phyloP scores from a whole-genome alignment of 306 rosid species.

The Mimosa bimucronata region DNA sequence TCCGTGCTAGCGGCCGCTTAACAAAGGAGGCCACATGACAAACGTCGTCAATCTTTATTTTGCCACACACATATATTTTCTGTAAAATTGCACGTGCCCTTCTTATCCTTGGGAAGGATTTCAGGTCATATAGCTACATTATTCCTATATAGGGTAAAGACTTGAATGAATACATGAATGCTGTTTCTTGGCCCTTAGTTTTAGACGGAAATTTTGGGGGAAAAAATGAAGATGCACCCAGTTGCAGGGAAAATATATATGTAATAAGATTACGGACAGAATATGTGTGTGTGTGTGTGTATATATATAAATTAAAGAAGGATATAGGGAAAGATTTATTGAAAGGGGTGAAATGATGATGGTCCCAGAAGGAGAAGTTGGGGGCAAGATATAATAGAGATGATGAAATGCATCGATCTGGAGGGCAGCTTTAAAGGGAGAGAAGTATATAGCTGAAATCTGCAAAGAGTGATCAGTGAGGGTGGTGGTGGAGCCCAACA shows the following conservation, averaged over 20 bases:
- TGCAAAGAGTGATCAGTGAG: constrained; percentile 26
- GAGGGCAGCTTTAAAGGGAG: constrained; percentile 53
- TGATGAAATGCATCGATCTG: constrained; percentile 46
- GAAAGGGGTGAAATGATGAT: constrained; percentile 45
- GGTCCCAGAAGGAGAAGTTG: constrained; percentile 42
- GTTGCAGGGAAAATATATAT: constrained; percentile 57
- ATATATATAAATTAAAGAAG: no score
- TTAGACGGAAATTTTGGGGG: not conserved
- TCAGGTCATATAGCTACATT: not conserved
- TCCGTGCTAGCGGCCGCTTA: not conserved
- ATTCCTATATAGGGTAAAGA: not conserved
- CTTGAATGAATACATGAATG: not conserved
- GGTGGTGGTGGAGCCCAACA: constrained; percentile 48
- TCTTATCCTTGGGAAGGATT: constrained; percentile 36
- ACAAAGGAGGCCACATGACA: not conserved
- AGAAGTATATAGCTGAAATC: constrained; percentile 42
- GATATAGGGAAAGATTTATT: constrained; percentile 16
- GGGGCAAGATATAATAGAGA: constrained; percentile 27
- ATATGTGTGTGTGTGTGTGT: no score
- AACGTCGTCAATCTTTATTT: not conserved
- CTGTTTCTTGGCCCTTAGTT: not conserved
- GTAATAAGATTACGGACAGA: no score
- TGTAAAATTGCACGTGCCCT: constrained; percentile 48
- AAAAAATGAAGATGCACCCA: no score
- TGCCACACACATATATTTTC: not conserved